Evolutionary conservation across 2,329 filamentous ascomycete species (phyloP).

Genomic region (Colletotrichum sp.): DNA sequence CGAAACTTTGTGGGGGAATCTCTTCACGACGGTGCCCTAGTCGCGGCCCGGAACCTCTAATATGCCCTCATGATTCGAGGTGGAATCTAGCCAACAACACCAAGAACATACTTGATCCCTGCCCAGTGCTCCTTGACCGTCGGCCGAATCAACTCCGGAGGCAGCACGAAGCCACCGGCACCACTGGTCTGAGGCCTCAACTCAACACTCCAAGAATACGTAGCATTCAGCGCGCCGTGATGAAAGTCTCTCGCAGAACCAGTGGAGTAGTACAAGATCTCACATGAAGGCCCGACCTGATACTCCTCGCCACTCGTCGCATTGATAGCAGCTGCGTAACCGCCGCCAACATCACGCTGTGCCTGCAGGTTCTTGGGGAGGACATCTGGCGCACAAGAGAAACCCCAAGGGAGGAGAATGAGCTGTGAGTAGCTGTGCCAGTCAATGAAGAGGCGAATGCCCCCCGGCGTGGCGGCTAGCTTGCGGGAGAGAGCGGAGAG

Average conservation of each 20-base stretch:
- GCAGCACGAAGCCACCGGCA: constrained; percentile 24
- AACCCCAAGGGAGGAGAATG: constrained; percentile 61
- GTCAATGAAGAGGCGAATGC: constrained; percentile 63
- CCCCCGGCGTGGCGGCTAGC: constrained; percentile 43
- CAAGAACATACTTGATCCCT: constrained; percentile 17
- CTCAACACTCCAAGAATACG: constrained; percentile 28
- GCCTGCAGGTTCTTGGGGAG: constrained; percentile 27
- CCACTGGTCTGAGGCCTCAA: constrained; percentile 18
- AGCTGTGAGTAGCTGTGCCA: constrained; percentile 63
- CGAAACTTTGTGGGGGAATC: neutral
- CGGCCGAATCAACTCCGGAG: constrained; percentile 24
- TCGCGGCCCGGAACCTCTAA: neutral
- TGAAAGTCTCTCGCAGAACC: constrained; percentile 26
- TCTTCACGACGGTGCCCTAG: neutral
- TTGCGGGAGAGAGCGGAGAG: constrained; percentile 51
- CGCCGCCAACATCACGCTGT: constrained; percentile 29
- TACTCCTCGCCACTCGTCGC: constrained; percentile 21
- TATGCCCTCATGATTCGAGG: neutral
- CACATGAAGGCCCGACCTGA: constrained; percentile 24
- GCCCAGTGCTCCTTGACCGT: constrained; percentile 27
- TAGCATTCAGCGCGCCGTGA: constrained; percentile 23
- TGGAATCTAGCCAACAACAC: neutral
- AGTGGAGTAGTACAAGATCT: constrained; percentile 26
- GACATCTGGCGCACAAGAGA: constrained; percentile 45
- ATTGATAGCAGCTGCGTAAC: constrained; percentile 48